Evolutionary conservation across 2,329 filamentous ascomycete species (phyloP).

Genomic region (Dactylellina leptospora): DNA sequence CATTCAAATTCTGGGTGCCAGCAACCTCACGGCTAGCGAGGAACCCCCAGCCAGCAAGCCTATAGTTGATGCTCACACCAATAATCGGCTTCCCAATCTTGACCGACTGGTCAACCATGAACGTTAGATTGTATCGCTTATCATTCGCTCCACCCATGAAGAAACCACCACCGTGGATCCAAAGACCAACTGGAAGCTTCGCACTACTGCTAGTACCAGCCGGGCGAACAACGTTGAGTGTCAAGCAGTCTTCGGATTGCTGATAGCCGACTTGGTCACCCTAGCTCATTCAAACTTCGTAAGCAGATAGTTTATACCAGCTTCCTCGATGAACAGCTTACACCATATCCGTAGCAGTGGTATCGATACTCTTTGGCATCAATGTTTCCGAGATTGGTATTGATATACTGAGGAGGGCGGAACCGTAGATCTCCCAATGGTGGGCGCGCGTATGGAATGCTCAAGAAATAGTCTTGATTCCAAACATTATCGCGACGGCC

Average conservation of each 20-base stretch:
- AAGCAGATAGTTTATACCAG: background rate
- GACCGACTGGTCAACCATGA: slow-evolving; percentile 67
- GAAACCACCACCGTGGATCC: slow-evolving; percentile 64
- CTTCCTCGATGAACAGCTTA: slow-evolving; percentile 52
- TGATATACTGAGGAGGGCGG: slow-evolving; percentile 59
- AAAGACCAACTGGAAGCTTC: slow-evolving; percentile 58
- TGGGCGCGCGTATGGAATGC: slow-evolving; percentile 68
- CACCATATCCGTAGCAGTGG: slow-evolving; percentile 58
- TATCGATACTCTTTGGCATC: slow-evolving; percentile 57
- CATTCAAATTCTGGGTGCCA: slow-evolving; percentile 65
- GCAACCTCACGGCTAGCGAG: slow-evolving; percentile 63
- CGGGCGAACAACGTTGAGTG: slow-evolving; percentile 59
- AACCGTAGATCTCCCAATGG: slow-evolving; percentile 66
- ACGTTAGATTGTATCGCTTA: slow-evolving; percentile 71
- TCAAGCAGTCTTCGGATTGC: slow-evolving; percentile 58
- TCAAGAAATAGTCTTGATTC: slow-evolving; percentile 66
- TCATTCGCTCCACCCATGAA: slow-evolving; percentile 65
- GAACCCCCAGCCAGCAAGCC: slow-evolving; percentile 66
- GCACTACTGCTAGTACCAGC: slow-evolving; percentile 3
- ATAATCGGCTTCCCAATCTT: slow-evolving; percentile 67
- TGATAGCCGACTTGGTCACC: slow-evolving; percentile 50
- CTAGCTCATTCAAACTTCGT: slow-evolving; percentile 21
- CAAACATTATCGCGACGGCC: slow-evolving; percentile 62
- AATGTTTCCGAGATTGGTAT: slow-evolving; percentile 55
- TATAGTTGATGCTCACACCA: slow-evolving; percentile 67